Conservation (phyloP, 441 rosid species). For the Pelargonium citronellum region DNA sequence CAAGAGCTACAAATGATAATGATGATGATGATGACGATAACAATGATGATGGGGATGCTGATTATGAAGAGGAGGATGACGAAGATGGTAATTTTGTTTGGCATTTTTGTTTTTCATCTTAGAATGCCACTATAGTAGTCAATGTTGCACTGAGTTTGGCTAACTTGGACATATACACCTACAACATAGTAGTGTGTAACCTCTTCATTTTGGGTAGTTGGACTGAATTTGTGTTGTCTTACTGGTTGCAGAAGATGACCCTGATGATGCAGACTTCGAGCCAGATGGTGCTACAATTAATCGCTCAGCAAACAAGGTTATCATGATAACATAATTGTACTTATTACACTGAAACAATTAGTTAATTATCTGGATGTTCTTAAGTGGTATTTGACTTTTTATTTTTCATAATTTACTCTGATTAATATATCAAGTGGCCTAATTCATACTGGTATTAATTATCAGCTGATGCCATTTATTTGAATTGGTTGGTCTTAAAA, state of each 20-base stretch:
- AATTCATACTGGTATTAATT: background rate
- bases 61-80: conserved; percentile 75
- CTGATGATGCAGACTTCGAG: conserved; percentile 92
- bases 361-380: background rate
- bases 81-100: conserved; percentile 62
- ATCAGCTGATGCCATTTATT: background rate
- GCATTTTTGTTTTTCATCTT: background rate
- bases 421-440: background rate
- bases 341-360: background rate
- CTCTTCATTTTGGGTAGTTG: conserved; percentile 11
- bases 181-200: conserved; percentile 15
- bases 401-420: background rate
- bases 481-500: conserved; percentile 1
- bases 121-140: conserved; percentile 7
- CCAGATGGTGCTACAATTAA: conserved; percentile 51
- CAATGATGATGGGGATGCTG: conserved; percentile 54
- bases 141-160: background rate
- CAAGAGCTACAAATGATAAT: conserved; percentile 39
- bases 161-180: background rate
- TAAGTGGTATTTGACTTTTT: background rate
- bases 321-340: conserved; percentile 7
- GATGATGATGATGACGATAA: conserved; percentile 26
- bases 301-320: conserved; percentile 53
- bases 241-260: conserved; percentile 77
- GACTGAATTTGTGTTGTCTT: conserved; percentile 27